Conservation (phyloP, 2,329 filamentous ascomycete genomes). For the Clarireedia monteithiana region DNA sequence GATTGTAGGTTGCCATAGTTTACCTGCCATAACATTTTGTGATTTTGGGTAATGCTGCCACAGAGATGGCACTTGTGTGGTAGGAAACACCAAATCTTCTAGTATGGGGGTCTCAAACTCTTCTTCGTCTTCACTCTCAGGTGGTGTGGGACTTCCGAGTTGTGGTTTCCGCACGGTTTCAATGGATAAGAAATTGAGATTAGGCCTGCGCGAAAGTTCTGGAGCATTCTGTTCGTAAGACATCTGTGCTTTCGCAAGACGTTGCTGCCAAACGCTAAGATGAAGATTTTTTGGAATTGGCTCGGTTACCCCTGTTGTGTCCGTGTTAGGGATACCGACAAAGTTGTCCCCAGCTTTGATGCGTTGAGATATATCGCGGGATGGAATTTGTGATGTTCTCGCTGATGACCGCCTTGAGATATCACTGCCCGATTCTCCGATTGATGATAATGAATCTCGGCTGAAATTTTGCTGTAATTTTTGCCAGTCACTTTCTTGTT, state of each 20-base stretch:
- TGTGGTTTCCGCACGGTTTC: slow-evolving; percentile 29
- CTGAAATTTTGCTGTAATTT: slow-evolving; percentile 45
- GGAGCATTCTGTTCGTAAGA: slow-evolving; percentile 38
- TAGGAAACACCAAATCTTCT: background rate
- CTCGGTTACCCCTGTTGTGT: slow-evolving; percentile 18
- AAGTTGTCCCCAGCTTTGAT: slow-evolving; percentile 31
- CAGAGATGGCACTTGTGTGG: slow-evolving; percentile 8
- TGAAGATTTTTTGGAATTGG: slow-evolving; percentile 29
- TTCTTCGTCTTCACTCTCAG: slow-evolving; percentile 34
- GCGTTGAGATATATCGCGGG: slow-evolving; percentile 31
- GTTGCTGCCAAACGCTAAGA: slow-evolving; percentile 37
- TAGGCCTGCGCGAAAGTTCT: slow-evolving; percentile 31
- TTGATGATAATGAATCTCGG: slow-evolving; percentile 25
- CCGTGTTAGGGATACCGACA: slow-evolving; percentile 20
- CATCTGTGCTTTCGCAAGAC: slow-evolving; percentile 38
- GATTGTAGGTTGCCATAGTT: slow-evolving; percentile 1
- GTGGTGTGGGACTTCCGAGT: slow-evolving; percentile 46
- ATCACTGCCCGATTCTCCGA: slow-evolving; percentile 13
- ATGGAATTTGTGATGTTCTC: slow-evolving; percentile 32
- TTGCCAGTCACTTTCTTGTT: slow-evolving; percentile 53
- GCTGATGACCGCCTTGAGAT: slow-evolving; percentile 8
- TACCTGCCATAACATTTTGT: slow-evolving; percentile 7
- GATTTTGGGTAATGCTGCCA: slow-evolving; percentile 18
- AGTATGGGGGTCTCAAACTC: slow-evolving; percentile 1
- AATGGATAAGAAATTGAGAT: slow-evolving; percentile 35